Percentiles rank a stretch among this genome's conserved stretches.
These are phyloP conservation scores for Fusarium sp. DNA, from an alignment of 2,329 filamentous ascomycete species.

Conservation along the genomic window DNA sequence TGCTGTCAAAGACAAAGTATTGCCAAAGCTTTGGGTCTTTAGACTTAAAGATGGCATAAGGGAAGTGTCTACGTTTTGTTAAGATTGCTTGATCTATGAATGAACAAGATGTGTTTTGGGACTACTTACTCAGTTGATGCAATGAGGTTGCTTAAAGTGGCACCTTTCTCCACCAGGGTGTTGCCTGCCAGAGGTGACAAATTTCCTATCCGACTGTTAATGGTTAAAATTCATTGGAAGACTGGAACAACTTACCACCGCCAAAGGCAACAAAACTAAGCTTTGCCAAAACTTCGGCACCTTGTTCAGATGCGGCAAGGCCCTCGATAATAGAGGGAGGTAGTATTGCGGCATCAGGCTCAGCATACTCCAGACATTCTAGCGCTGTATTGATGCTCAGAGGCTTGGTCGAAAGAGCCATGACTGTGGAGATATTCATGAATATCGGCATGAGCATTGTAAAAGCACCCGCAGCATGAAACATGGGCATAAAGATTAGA, in stretches of 20 bases:
- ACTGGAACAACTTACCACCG: rapidly evolving
- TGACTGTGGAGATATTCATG: rapidly evolving
- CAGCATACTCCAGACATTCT: not conserved
- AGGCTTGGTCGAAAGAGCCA: not conserved
- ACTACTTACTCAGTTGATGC: conserved; percentile 8
- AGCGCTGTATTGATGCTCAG: not conserved
- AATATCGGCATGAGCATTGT: not conserved
- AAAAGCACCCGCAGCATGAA: conserved; percentile 7
- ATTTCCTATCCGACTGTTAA: not conserved
- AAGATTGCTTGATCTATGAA: rapidly evolving
- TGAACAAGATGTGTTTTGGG: rapidly evolving
- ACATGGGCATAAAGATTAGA: conserved; percentile 1
- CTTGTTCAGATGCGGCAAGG: not conserved
- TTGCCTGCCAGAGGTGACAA: not conserved
- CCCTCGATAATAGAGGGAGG: conserved; percentile 10
- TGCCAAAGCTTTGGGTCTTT: not conserved
- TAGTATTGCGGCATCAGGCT: not conserved
- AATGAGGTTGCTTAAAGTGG: not conserved
- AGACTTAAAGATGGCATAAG: not conserved
- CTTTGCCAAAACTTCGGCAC: not conserved
- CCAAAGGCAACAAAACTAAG: not conserved
- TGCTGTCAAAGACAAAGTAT: conserved; percentile 2
- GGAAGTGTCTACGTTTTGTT: not conserved
- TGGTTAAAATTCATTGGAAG: rapidly evolving
- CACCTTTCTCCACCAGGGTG: not conserved